Evolutionary conservation across 768 basidiomycete species (phyloP).

Genomic region (Tricholoma furcatifolium): DNA sequence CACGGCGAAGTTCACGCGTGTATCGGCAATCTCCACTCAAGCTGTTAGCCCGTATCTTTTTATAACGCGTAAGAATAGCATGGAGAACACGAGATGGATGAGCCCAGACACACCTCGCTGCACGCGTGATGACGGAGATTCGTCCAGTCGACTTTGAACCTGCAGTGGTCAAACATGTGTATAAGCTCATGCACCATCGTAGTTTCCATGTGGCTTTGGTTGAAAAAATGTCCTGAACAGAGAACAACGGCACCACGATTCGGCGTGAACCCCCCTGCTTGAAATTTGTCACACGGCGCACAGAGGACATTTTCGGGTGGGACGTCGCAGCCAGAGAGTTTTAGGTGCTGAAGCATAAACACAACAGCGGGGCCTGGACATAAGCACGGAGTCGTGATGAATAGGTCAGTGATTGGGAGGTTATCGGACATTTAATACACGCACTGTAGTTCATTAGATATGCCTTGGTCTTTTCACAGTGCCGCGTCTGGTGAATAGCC

Average conservation of each 20-base stretch:
- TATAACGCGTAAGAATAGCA: not conserved
- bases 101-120: conserved; percentile 70
- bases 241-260: conserved; percentile 77
- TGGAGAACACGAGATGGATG: not conserved
- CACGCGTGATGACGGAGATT: conserved; percentile 95
- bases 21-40: conserved; percentile 92
- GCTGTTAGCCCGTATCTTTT: conserved; percentile 91
- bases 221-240: conserved; percentile 82
- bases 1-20: conserved; percentile 76
- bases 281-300: conserved; percentile 70
- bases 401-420: conserved; percentile 12
- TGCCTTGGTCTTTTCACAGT: conserved; percentile 70
- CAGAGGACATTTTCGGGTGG: conserved; percentile 77
- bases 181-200: conserved; percentile 92
- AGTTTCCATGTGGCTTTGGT: conserved; percentile 87
- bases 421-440: conserved; percentile 26
- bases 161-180: conserved; percentile 94
- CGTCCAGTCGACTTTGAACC: conserved; percentile 90
- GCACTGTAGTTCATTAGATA: conserved; percentile 69
- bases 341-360: conserved; percentile 93
- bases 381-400: not conserved
- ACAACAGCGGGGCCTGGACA: conserved; percentile 75
- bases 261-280: conserved; percentile 81
- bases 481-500: conserved; percentile 30
- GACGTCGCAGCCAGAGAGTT: conserved; percentile 68